Base-by-base conservation (phyloP, 1,139 yeast genomes). In the Pichia sp. region DNA sequence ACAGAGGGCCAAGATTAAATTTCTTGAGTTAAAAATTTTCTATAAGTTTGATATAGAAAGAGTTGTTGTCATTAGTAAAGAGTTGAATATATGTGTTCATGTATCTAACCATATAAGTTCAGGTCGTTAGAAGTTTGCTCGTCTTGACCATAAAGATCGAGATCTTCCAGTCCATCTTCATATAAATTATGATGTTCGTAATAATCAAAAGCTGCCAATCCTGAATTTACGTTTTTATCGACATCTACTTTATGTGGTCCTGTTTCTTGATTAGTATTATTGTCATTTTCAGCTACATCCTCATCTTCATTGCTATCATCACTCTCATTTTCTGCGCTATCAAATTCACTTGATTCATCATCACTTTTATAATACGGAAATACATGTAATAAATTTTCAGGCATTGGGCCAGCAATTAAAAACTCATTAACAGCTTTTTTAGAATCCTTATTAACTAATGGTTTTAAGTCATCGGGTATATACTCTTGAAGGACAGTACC, bases 321-420 rank as follows among this genome's bases (percentile, higher is more conserved):
- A 11, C 31, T 47, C 2, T 46, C 56, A 11, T 50, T 56, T 14
- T 46, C 55, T 27, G 47, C 54, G 14, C 49, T 47, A n/a, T 55
- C 60, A 9, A 53, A 54, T 3, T 56, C 49, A 34, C 45, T 52
- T 14, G 48, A 52, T 29, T 62, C 64, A 44, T 58, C 61, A 22
- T 61, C 61, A 38, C 61, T 60, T 45, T 54, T 58, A 28, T 62
- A 61, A 48, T 67, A 67, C 1, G 71, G 70, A 42, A 66, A 55
- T 42, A 61, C 56, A 25, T 61, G 60, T 34, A 62, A 50, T 27
- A 67, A 46, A 10, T 53, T 60, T 30, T 64, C 68, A 2, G 71
- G 69, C n/a, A 68, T 61, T 2, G 70, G 69, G 0, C 70, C 71
- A 8, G 60, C 57, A 19, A 67, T 62, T 16, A 65, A 46, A 49